Conservation (phyloP, 306 rosid genomes). For the Alnus rubra region DNA sequence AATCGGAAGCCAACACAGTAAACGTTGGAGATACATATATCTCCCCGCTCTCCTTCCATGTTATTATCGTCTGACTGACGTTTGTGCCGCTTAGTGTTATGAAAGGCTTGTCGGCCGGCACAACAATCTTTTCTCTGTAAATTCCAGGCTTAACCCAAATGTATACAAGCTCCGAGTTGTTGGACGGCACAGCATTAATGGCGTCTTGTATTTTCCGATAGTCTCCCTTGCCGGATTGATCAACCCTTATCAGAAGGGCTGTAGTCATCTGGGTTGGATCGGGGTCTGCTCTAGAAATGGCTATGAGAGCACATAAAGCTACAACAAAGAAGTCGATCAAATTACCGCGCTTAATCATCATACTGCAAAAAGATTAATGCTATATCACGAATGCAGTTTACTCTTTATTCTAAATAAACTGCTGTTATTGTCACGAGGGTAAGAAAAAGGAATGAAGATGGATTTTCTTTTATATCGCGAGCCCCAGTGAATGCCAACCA, state of each 20-base stretch:
- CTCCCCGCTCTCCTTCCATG: conserved; percentile 43
- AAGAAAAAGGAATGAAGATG: not conserved
- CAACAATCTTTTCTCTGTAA: conserved; percentile 43
- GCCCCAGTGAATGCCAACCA: conserved; percentile 17
- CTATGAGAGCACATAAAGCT: not conserved
- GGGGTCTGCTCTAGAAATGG: conserved; percentile 12
- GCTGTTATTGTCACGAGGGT: not conserved
- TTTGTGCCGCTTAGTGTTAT: conserved; percentile 49
- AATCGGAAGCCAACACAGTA: conserved; percentile 48
- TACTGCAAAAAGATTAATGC: not conserved
- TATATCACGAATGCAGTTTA: no score
- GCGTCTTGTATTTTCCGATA: conserved; percentile 51
- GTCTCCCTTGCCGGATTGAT: conserved; percentile 45
- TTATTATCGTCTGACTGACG: conserved; percentile 29
- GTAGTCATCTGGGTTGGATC: conserved; percentile 6
- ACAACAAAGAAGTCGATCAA: not conserved
- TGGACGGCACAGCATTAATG: conserved; percentile 43
- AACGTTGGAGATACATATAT: conserved; percentile 45
- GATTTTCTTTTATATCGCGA: conserved; percentile 26
- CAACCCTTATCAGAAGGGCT: conserved; percentile 48
- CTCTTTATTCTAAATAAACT: not conserved
- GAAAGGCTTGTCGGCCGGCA: conserved; percentile 51
- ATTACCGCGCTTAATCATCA: not conserved
- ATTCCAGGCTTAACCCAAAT: conserved; percentile 41
- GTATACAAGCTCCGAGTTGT: conserved; percentile 45